Base-by-base conservation (phyloP, 371 early-diverging fungal species). In the Batkoa obscura region DNA sequence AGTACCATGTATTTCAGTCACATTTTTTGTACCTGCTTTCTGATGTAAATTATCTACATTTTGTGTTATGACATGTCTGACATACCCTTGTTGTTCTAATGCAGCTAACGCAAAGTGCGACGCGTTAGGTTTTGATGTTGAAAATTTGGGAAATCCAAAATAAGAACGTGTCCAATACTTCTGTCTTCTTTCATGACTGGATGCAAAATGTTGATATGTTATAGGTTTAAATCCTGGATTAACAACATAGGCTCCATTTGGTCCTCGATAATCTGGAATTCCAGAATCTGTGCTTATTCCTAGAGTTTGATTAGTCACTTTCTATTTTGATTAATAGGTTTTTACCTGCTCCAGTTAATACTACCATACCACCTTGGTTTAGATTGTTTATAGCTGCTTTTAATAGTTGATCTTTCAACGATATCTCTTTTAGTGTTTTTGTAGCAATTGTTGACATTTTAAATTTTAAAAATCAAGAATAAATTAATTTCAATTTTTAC, bases 161-260 rank as follows among this genome's bases (percentile, higher is more conserved):
- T 76, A 89, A n/a, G 83, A 83, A 2, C 93, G 79, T 1, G 86
- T 84, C 93, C 94, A 94, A 68, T 94, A 94, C 3, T 92, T 70
- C 58, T 83, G 84, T 1, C 90, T 72, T 43, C 72, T 75, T 0
- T 59, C 56, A 56, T 84, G 80, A 6, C 65, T 63, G 3, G 70
- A 56, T 1, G 76, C 62, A 56, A 88, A 80, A 65, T 88, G 59
- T 34, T 84, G 81, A 59, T 78, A 81, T 41, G 78, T 76, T 57
- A 90, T 82, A 9, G 90, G 90, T 54, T 79, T 71, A 68, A 86
- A 88, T 41, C 76, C 79, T 43, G 84, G 81, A 61, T 89, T 85
- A 30, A 74, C 66, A 2, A 75, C 68, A 64, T 93, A 93, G 6
- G 81, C 78, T 36, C 89, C 88, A 37, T 75, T 68, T 46, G 80